Evolutionary conservation across 495 filamentous ascomycete genomes (phyloP).

Genomic region (Talaromyces adpressus): DNA sequence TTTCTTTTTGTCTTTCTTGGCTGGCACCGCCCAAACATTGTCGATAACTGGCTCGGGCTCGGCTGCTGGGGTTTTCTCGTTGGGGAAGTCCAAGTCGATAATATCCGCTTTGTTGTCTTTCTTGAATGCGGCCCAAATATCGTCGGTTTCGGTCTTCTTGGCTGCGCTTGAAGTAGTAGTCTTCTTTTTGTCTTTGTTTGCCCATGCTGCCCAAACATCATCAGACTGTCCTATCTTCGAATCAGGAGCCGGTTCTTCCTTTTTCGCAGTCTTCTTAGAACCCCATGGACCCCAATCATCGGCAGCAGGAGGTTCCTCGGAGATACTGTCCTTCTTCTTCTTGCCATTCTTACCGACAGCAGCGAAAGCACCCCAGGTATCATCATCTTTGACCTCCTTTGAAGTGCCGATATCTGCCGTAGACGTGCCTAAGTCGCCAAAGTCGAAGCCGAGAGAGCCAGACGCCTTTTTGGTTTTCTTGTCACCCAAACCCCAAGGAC

Average conservation of each 20-base stretch:
- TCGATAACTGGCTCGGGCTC: slow-evolving; percentile 18
- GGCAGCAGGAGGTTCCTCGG: slow-evolving; percentile 10
- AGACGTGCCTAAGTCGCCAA: slow-evolving; percentile 33
- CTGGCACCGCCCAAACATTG: slow-evolving; percentile 23
- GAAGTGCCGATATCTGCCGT: slow-evolving; percentile 8
- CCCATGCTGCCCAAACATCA: slow-evolving; percentile 10
- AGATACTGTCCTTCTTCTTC: slow-evolving; percentile 21
- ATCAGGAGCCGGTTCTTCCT: not conserved
- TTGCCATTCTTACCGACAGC: slow-evolving; percentile 20
- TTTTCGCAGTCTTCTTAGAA: slow-evolving; percentile 1
- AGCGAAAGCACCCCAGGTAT: slow-evolving; percentile 12
- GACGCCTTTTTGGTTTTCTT: slow-evolving; percentile 28
- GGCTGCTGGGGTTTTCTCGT: slow-evolving; percentile 5
- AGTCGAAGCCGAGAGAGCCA: slow-evolving; percentile 31
- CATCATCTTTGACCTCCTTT: slow-evolving; percentile 16
- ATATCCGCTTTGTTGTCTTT: slow-evolving; percentile 11
- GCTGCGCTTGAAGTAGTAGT: not conserved
- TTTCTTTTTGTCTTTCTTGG: slow-evolving; percentile 21
- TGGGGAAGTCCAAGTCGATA: not conserved
- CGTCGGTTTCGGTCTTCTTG: slow-evolving; percentile 11
- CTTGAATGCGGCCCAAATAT: slow-evolving; percentile 12
- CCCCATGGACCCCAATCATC: slow-evolving; percentile 10
- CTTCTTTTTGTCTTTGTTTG: slow-evolving; percentile 9
- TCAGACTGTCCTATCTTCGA: slow-evolving; percentile 3
- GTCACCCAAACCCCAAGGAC: slow-evolving; percentile 33